Conservation (phyloP, 106 monocot species). For the Amphibolis antarctica region DNA sequence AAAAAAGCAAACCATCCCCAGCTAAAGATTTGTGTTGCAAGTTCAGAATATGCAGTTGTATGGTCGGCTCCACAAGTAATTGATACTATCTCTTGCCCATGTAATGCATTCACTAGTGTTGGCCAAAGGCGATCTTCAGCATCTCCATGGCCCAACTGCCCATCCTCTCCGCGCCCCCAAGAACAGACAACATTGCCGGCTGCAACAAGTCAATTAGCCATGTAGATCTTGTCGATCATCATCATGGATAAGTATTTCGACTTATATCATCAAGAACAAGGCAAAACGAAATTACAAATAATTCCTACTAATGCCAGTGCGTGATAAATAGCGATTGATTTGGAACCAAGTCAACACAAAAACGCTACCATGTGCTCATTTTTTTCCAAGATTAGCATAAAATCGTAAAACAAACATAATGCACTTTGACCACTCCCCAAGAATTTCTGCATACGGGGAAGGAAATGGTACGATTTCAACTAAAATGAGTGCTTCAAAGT, state of each 20-base stretch:
- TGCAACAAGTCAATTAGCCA: conserved; percentile 13
- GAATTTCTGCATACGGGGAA: not conserved
- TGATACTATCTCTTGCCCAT: conserved; percentile 42
- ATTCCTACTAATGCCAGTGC: not conserved
- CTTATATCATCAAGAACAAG: not conserved
- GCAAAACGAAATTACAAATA: not conserved
- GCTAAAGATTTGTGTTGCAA: conserved; percentile 55
- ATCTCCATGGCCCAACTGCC: conserved; percentile 87
- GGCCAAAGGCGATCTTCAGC: conserved; percentile 69
- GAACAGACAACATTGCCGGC: conserved; percentile 65
- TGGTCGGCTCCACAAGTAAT: conserved; percentile 86
- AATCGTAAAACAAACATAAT: not conserved
- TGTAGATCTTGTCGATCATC: not conserved
- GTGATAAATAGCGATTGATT: not conserved
- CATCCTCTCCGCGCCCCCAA: conserved; percentile 94
- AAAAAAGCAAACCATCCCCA: conserved; percentile 64
- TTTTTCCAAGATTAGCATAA: not conserved
- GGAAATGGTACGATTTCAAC: not conserved
- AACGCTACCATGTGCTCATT: not conserved
- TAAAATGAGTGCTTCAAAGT: too few relatives aligned
- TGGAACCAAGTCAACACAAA: not conserved
- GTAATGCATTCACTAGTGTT: conserved; percentile 43
- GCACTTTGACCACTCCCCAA: not conserved
- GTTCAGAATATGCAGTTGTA: conserved; percentile 75
- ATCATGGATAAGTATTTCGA: not conserved